A percentile compares a stretch with the other conserved stretches of the same genome.
These are phyloP conservation scores for Colletotrichum theobromicola DNA, from an alignment of 2,329 filamentous ascomycete genomes.

Conservation along the genomic window DNA sequence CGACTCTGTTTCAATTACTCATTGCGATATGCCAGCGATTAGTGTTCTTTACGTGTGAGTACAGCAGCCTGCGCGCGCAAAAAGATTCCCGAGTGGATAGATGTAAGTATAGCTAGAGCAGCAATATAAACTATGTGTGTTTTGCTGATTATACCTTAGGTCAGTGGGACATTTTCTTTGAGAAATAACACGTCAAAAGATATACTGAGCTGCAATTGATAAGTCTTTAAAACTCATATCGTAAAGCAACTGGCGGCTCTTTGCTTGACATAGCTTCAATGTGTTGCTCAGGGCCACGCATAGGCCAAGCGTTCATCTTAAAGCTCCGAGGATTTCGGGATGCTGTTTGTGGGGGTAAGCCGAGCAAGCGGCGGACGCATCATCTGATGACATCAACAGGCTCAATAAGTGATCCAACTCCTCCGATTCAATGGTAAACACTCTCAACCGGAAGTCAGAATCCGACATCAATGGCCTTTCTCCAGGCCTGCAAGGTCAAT, in stretches of 20 bases:
- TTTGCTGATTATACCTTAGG: neutral
- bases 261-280: neutral
- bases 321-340: neutral
- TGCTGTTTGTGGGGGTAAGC: neutral
- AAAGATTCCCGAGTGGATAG: too few relatives aligned
- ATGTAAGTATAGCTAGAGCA: too few relatives aligned
- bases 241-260: too few relatives aligned
- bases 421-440: neutral
- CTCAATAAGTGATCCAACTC: neutral
- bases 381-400: neutral
- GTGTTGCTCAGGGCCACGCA: neutral
- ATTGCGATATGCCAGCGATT: too few relatives aligned
- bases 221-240: too few relatives aligned
- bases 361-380: neutral
- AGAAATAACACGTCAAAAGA: neutral
- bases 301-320: neutral
- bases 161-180: neutral
- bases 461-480: neutral
- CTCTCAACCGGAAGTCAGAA: neutral
- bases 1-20: too few relatives aligned
- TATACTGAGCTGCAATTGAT: neutral
- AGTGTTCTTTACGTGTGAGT: too few relatives aligned
- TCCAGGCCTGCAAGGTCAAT: neutral
- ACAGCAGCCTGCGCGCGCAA: too few relatives aligned
- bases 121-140: too few relatives aligned